phyloP scores from a whole-genome alignment of 1,284 basidiomycete genomes.

The Trichosporon coremiiforme region DNA sequence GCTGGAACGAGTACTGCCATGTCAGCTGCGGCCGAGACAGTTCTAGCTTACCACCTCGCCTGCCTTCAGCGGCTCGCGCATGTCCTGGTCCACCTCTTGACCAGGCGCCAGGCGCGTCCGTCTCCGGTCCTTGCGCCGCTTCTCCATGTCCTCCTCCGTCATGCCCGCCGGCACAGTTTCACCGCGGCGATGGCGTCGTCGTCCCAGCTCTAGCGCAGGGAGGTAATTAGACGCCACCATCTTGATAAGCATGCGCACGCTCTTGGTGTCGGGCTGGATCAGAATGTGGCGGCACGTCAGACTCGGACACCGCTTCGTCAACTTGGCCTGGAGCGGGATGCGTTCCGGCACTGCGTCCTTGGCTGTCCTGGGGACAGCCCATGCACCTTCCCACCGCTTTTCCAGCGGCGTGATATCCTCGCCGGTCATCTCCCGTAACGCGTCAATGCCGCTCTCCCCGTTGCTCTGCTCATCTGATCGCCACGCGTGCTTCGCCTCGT shows the following conservation, averaged over 20 bases:
- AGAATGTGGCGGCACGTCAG: conserved; percentile 86
- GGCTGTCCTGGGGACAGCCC: conserved; percentile 64
- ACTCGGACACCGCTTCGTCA: conserved; percentile 86
- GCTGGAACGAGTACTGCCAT: conserved; percentile 72
- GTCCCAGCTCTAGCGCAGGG: conserved; percentile 75
- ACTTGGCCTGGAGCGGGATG: conserved; percentile 87
- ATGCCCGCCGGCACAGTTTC: conserved; percentile 19
- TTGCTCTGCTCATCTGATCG: conserved; percentile 29
- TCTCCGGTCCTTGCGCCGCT: conserved; percentile 24
- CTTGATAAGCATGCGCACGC: conserved; percentile 94
- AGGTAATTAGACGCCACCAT: conserved; percentile 92
- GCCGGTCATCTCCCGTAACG: conserved; percentile 63
- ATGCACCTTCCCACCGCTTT: conserved; percentile 78
- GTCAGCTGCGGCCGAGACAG: conserved; percentile 8
- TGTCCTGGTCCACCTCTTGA: conserved; percentile 39
- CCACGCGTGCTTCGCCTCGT: conserved; percentile 46
- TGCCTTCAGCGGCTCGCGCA: conserved; percentile 35
- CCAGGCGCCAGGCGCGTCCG: conserved; percentile 23
- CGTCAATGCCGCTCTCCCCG: conserved; percentile 46
- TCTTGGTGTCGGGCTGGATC: conserved; percentile 97
- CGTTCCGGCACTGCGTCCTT: conserved; percentile 67
- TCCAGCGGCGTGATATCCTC: conserved; percentile 71
- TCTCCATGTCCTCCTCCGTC: conserved; percentile 23
- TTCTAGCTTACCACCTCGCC: conserved; percentile 41
- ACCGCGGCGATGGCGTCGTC: conserved; percentile 36